Evolutionary conservation across 352 stramenopile species (phyloP).

Genomic region (Pythium phragmiticola): DNA sequence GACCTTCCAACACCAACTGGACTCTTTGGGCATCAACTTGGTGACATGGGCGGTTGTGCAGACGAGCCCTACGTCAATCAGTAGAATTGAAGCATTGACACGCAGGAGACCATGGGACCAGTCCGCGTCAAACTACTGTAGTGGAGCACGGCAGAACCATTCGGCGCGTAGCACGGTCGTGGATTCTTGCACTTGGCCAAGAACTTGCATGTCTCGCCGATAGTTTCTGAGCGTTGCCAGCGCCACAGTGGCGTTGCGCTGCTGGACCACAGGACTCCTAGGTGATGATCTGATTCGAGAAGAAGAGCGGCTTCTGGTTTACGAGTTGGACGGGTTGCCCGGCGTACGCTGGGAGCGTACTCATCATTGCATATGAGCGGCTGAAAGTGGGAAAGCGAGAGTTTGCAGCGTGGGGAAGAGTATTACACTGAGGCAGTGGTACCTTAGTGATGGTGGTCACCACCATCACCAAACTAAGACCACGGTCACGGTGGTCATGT

Average conservation of each 20-base stretch:
- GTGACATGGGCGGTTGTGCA: constrained; percentile 37
- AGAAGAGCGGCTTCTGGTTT: constrained; percentile 39
- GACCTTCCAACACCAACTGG: constrained; percentile 42
- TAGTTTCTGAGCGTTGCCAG: neutral
- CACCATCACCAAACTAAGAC: too few species aligned
- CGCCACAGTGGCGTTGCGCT: constrained; percentile 18
- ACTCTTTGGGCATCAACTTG: constrained; percentile 54
- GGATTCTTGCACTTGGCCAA: too few species aligned
- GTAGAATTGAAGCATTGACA: constrained; percentile 7
- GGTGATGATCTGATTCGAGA: constrained; percentile 34
- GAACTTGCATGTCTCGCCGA: too few species aligned
- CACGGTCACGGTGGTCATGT: too few species aligned
- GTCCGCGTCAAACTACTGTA: too few species aligned
- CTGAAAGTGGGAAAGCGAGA: too few species aligned
- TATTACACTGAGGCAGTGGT: too few species aligned
- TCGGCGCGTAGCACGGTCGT: too few species aligned
- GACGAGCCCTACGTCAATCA: constrained; percentile 17
- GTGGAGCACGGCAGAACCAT: too few species aligned
- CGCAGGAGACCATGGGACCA: too few species aligned
- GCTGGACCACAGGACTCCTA: neutral
- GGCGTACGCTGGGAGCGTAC: constrained; percentile 11
- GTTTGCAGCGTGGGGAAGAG: too few species aligned
- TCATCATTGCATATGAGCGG: neutral
- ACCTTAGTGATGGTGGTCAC: too few species aligned
- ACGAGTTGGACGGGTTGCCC: constrained; percentile 36